These are phyloP conservation scores for Chalara sp. DNA, from an alignment of 2,329 filamentous ascomycete genomes.

Conservation along the genomic window DNA sequence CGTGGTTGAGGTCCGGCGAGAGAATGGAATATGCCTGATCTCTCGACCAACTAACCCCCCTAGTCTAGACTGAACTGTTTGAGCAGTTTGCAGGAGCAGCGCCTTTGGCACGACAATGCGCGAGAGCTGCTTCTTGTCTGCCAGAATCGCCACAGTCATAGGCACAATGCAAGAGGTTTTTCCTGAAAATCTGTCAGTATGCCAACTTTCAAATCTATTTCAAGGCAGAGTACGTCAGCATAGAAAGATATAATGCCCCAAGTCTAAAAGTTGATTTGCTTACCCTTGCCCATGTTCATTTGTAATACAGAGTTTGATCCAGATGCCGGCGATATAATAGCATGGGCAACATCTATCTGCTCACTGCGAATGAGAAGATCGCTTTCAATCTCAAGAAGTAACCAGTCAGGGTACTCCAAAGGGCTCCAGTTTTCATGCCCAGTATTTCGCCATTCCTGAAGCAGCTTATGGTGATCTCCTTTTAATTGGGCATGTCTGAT, in stretches of 20 bases:
- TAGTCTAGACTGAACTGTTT: slow-evolving; percentile 36
- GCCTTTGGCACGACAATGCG: slow-evolving; percentile 39
- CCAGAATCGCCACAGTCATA: slow-evolving; percentile 40
- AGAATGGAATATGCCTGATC: slow-evolving; percentile 40
- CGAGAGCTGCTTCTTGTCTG: slow-evolving; percentile 33
- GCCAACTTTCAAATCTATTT: neutral
- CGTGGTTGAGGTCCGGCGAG: slow-evolving; percentile 32
- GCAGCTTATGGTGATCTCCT: slow-evolving; percentile 24
- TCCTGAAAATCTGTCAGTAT: slow-evolving; percentile 28
- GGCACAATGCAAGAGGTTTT: slow-evolving; percentile 53
- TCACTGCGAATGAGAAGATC: slow-evolving; percentile 54
- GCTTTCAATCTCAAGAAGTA: slow-evolving; percentile 60
- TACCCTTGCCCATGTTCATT: slow-evolving; percentile 60
- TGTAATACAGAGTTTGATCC: slow-evolving; percentile 53
- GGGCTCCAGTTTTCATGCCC: slow-evolving; percentile 32
- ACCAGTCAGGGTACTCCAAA: slow-evolving; percentile 48
- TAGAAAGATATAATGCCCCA: neutral
- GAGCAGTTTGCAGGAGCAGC: slow-evolving; percentile 37
- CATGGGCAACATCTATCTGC: slow-evolving; percentile 55
- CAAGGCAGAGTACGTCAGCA: neutral
- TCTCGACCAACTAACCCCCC: slow-evolving; percentile 36
- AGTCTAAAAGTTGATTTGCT: slow-evolving; percentile 3
- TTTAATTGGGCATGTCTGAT: slow-evolving; percentile 32
- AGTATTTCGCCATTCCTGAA: slow-evolving; percentile 31
- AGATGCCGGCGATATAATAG: slow-evolving; percentile 49